Evolutionary conservation across 2,329 filamentous ascomycete genomes (phyloP).

Genomic region (Ophiosphaerella herpotricha): DNA sequence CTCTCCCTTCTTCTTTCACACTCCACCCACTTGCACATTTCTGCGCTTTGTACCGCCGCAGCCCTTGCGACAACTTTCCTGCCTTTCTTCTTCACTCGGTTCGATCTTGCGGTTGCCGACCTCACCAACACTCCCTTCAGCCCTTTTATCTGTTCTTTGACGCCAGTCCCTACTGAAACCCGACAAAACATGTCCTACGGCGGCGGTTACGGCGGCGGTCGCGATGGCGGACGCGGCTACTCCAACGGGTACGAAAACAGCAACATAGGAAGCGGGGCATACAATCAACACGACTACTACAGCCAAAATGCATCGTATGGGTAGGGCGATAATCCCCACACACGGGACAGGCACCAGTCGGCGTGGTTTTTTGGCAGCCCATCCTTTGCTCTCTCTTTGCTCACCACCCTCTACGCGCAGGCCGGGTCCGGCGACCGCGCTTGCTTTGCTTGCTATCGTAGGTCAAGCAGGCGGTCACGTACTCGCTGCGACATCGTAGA

Average conservation of each 20-base stretch:
- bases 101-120: slow-evolving; percentile 16
- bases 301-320: slow-evolving; percentile 52
- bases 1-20: slow-evolving; percentile 22
- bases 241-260: slow-evolving; percentile 58
- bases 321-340: slow-evolving; percentile 47
- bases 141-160: slow-evolving; percentile 30
- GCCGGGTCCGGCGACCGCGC: slow-evolving; percentile 26
- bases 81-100: slow-evolving; percentile 29
- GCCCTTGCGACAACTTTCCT: slow-evolving; percentile 27
- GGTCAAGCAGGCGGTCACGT: slow-evolving; percentile 28
- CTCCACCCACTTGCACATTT: slow-evolving; percentile 21
- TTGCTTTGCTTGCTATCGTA: slow-evolving; percentile 24
- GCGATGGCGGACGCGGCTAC: slow-evolving; percentile 56
- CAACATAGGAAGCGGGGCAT: slow-evolving; percentile 51
- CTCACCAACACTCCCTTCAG: slow-evolving; percentile 13
- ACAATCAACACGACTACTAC: slow-evolving; percentile 53
- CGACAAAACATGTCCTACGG: slow-evolving; percentile 71
- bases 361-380: slow-evolving; percentile 37
- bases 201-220: slow-evolving; percentile 47
- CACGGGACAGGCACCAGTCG: slow-evolving; percentile 47
- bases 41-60: slow-evolving; percentile 22
- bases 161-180: slow-evolving; percentile 41
- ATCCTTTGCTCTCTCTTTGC: slow-evolving; percentile 36
- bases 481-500: slow-evolving; percentile 40
- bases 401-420: slow-evolving; percentile 37